These are phyloP conservation scores for Physaria fendleri DNA, from an alignment of 345 rosid species.

Conservation along the genomic window DNA sequence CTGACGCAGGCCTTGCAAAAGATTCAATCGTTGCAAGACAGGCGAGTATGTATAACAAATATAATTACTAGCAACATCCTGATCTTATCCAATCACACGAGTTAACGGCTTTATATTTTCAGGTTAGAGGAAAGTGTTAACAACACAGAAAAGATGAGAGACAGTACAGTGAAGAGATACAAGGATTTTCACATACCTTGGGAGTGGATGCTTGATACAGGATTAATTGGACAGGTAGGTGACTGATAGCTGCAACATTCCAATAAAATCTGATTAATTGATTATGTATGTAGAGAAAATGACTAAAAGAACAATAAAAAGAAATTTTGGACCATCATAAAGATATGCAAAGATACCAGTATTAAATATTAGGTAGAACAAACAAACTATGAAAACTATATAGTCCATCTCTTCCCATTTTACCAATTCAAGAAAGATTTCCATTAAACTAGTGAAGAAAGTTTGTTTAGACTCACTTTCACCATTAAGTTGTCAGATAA, in stretches of 20 bases:
- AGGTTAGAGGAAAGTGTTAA: conserved; percentile 75
- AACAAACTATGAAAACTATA: not conserved
- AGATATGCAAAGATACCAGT: not conserved
- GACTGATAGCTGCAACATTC: conserved; percentile 13
- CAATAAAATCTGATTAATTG: conserved; percentile 4
- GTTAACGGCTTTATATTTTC: conserved; percentile 31
- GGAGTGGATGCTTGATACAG: conserved; percentile 85
- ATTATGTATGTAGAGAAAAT: not conserved
- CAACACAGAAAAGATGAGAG: conserved; percentile 56
- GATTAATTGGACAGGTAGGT: conserved; percentile 81
- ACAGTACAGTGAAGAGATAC: conserved; percentile 59
- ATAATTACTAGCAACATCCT: conserved; percentile 17
- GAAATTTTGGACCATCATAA: not conserved
- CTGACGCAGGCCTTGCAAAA: conserved; percentile 38
- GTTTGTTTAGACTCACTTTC: not conserved
- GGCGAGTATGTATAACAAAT: conserved; percentile 76
- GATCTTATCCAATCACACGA: not conserved
- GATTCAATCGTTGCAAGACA: conserved; percentile 83
- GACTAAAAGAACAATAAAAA: not conserved
- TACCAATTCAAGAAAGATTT: not conserved
- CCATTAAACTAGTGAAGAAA: not conserved
- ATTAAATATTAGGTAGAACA: not conserved
- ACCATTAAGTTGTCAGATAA: not conserved
- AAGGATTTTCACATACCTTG: conserved; percentile 84
- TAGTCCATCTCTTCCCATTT: not conserved